A percentile compares a stretch with the other conserved stretches of the same genome.
Evolutionary conservation across 2,329 filamentous ascomycete species (phyloP).

Genomic region (Penicillium sp.): DNA sequence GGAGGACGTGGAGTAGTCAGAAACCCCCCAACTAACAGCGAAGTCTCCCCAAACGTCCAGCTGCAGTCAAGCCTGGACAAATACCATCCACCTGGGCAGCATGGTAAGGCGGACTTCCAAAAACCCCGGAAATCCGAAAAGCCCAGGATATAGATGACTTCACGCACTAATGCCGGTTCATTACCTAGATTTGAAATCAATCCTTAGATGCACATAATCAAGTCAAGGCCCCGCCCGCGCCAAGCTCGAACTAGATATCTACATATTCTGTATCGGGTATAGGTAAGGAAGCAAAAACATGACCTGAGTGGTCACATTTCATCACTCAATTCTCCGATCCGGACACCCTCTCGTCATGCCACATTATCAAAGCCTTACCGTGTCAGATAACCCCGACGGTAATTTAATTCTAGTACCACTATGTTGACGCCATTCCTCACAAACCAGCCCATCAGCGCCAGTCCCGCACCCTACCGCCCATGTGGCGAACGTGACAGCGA

Average conservation of each 20-base stretch:
- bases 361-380: neutral
- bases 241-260: neutral
- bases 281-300: neutral
- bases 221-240: neutral
- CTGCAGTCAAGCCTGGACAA: neutral
- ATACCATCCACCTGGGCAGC: neutral
- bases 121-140: neutral
- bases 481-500: neutral
- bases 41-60: neutral
- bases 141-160: neutral
- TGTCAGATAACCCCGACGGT: neutral
- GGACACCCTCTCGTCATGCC: neutral
- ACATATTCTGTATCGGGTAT: neutral
- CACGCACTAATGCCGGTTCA: neutral
- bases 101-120: neutral
- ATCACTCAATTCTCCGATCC: neutral
- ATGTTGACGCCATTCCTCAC: neutral
- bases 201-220: neutral
- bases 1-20: too few relatives aligned
- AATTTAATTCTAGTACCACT: neutral
- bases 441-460: neutral
- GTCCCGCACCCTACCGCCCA: neutral
- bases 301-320: neutral
- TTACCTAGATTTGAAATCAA: neutral
- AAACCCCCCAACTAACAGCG: too few relatives aligned